Conservation (phyloP, 208 protist genomes). For the Leptomonas pyrrhocoris region DNA sequence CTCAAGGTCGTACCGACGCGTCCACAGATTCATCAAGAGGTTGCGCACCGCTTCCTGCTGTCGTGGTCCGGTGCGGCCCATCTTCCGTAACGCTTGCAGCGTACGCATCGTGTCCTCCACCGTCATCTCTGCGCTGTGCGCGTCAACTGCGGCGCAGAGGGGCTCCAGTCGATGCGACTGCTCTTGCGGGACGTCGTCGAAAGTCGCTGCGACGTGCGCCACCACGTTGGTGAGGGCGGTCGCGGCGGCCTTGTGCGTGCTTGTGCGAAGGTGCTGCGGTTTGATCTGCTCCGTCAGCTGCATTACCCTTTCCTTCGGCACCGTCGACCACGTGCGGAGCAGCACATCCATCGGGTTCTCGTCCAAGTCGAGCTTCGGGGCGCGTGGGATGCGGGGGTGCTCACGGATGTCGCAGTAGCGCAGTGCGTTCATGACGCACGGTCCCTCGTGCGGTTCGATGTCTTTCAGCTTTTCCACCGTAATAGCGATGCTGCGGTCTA, state of each 20-base stretch:
- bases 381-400: slow-evolving; percentile 73
- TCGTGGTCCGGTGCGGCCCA: slow-evolving; percentile 46
- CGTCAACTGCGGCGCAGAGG: slow-evolving; percentile 69
- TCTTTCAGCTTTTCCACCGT: slow-evolving; percentile 61
- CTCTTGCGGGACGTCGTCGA: slow-evolving; percentile 21
- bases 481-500: slow-evolving; percentile 52
- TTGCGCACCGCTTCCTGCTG: slow-evolving; percentile 39
- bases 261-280: slow-evolving; percentile 52
- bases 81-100: slow-evolving; percentile 58
- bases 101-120: slow-evolving; percentile 61
- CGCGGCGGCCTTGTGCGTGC: slow-evolving; percentile 22
- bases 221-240: slow-evolving; percentile 61
- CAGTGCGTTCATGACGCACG: slow-evolving; percentile 81
- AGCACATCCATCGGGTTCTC: slow-evolving; percentile 85
- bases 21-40: slow-evolving; percentile 72
- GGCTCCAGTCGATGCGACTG: slow-evolving; percentile 67
- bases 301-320: slow-evolving; percentile 77
- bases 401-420: slow-evolving; percentile 64
- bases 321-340: slow-evolving; percentile 70
- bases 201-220: slow-evolving; percentile 58
- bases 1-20: slow-evolving; percentile 46
- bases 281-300: slow-evolving; percentile 80
- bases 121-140: slow-evolving; percentile 60
- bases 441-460: slow-evolving; percentile 68
- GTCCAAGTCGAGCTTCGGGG: slow-evolving; percentile 25